Evolutionary conservation across 1,284 basidiomycete species (phyloP), one percentile per base, ranked within the genome.

Genomic region (Agaricales sp.): DNA sequence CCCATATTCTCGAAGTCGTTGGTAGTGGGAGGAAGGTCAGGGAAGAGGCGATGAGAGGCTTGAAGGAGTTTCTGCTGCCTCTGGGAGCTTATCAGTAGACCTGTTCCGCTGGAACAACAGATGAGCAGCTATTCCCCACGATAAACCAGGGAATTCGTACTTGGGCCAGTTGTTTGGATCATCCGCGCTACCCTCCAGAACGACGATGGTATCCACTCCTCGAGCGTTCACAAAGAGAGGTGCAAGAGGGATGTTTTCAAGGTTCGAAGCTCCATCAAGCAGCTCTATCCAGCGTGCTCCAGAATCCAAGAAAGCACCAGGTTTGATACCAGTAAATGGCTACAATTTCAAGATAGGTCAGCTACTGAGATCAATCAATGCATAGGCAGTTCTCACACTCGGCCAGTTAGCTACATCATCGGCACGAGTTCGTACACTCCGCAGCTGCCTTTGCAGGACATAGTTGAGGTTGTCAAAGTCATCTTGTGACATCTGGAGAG

Each of bases 351-450:
- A n/a, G n/a, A n/a, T n/a, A n/a, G 41, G 14, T 39, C 41, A 26
- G 18, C 18, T 43, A 37, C 39, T 8, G 50, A 35, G 25, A 19
- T n/a, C 19, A 48, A 38, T n/a, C 8, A 35, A 35, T n/a, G 30
- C 30, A 3, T 6, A 22, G 26, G 18, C 13, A 39, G 13, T 18
- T 54, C 70, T 53, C 51, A 71, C 71, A 50, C 69, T 83, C 1
- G 82, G 81, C 80, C 80, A 83, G 55, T 80, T 80, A 6, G 81
- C 81, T 18, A 82, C 78, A 60, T 80, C 75, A 45, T 80, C 69
- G 2, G 70, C 70, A 45, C 74, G 67, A 16, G 75, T 77, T 11
- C 72, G 68, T 2, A 80, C 71, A 43, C 66, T 65, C 12, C 57
- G 59, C 14, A 81, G 61, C 55, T 78, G 73, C 0, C 72, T 61